Base-by-base conservation (phyloP, 345 rosid genomes). In the Eucalyptus tenuipes region DNA sequence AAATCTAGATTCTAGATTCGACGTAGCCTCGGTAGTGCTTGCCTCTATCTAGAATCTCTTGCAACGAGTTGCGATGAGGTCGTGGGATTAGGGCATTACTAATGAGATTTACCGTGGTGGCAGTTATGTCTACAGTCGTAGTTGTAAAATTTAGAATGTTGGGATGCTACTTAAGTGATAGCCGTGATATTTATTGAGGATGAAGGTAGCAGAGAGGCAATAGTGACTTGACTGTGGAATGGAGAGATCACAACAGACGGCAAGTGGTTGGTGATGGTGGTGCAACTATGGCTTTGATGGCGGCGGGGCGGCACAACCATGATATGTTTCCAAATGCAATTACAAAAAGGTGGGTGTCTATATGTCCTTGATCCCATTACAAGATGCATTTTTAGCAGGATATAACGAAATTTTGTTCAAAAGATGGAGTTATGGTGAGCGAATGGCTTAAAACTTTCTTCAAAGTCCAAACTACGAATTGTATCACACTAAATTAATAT, bases 1-100 rank as follows among this genome's bases (percentile, higher is more conserved):
- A 68, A 16, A 68, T 31, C 80, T 33, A 2, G 24, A 8, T 68
- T 16, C 3, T 10, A 17, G 12, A 33, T 33, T 33, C 33, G 24
- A 33, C 7, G 5, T 17, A 8, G 40, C 13, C 42, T 16, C 3
- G 4, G 0, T 3, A 10, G 68, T 3, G 47, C 8, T 24, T 3
- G 2, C 7, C 81, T 75, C 27, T 7, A 22, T 37, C 15, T 11
- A 7, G 2, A 61, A 33, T 37, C 13, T 37, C 81, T 71, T 9
- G 44, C 45, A 18, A 17, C 5, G 13, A 71, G 81, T 33, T 33
- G 7, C 6, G 0, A 33, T 71, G 25, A 71, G 25, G 44, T 33
- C 2, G 13, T 18, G 81, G 27, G 27, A 37, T 37, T 3, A 7
- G 3, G 47, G 5, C 42, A 20, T 75, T 40, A 40, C 82, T 75